Base-by-base conservation (phyloP, 768 basidiomycete genomes). In the Suillus plorans region DNA sequence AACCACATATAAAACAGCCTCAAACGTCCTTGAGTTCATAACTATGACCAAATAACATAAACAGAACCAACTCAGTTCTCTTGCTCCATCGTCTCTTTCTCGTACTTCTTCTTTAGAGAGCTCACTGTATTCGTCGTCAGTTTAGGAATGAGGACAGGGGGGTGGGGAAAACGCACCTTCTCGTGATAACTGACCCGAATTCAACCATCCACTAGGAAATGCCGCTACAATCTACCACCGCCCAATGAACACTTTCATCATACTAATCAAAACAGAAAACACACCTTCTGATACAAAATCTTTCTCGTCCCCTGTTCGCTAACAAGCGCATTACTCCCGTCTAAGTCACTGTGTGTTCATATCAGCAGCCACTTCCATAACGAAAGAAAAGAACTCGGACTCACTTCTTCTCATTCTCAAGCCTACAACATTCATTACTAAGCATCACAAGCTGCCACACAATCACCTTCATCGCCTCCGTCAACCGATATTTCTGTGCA, bases 181-280 rank as follows among this genome's bases (percentile, higher is more conserved):
- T 71, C 93, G 83, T 41, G 91, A 93, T 65, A 95, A 91, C 74
- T 92, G 90, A 4, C 92, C 90, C 3, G 91, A 92, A 36, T 88
- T 87, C 79, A 94, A 86, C 93, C 93, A 95, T 14, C 91, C 91
- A 0, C 88, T 81, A 0, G 92, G 93, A 76, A 92, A 95, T 2
- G 86, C 86, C n/a, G 82, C 84, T 0, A 94, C 89, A 64, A 95
- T 92, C 87, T 88, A 41, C 50, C 50, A 50, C 22, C 14, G 4
- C 50, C 44, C 16, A 25, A 52, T 52, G 8, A 52, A 28, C 25
- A 16, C 25, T 6, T 6, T 31, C 50, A 52, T 31, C 50, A 52
- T 18, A 52, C 25, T 4, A 4, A 28, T 52, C 50, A 18, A 52
- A 28, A 28, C 3, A 18, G 31, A 25, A 37, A 57, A 69, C 80